phyloP scores from a whole-genome alignment of 208 protist genomes.

The Herpetomonas samuelpessoai region DNA sequence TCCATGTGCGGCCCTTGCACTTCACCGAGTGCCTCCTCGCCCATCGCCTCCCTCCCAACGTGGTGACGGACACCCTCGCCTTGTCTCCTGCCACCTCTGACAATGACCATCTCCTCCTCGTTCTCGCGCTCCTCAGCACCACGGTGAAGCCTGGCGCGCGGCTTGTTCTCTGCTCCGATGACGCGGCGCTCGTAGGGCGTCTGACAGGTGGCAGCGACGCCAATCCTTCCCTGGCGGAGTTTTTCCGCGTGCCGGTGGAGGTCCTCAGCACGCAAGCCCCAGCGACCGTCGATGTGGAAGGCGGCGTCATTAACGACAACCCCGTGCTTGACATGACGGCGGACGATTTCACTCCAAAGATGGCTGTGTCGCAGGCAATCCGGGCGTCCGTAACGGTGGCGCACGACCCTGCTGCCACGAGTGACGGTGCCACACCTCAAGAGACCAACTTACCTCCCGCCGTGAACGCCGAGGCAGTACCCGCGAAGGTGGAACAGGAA shows the following conservation, averaged over 20 bases:
- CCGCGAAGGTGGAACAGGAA: not conserved
- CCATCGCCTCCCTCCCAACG: slow-evolving; percentile 10
- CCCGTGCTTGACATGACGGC: slow-evolving; percentile 27
- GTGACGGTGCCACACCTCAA: not conserved
- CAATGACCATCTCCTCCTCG: slow-evolving; percentile 71
- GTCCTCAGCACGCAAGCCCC: slow-evolving; percentile 55
- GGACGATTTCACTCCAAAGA: slow-evolving; percentile 36
- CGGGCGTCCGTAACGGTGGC: not conserved
- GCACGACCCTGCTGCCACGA: too few species aligned
- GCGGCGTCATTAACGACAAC: slow-evolving; percentile 69
- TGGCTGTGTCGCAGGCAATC: slow-evolving; percentile 11
- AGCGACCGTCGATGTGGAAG: slow-evolving; percentile 29
- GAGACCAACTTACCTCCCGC: too few species aligned
- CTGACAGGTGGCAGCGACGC: slow-evolving; percentile 4
- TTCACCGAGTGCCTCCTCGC: slow-evolving; percentile 79
- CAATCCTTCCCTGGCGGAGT: not conserved
- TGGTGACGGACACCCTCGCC: slow-evolving; percentile 4
- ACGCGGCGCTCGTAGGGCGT: slow-evolving; percentile 27
- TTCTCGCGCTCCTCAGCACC: slow-evolving; percentile 66
- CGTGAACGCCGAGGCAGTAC: too few species aligned
- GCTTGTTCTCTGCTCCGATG: slow-evolving; percentile 73
- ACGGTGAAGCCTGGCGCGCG: slow-evolving; percentile 19
- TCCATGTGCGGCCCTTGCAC: slow-evolving; percentile 52
- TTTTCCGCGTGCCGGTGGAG: slow-evolving; percentile 41
- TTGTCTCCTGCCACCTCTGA: slow-evolving; percentile 36